Evolutionary conservation across 2,329 filamentous ascomycete genomes (phyloP), one percentile per base, ranked within the genome.

Genomic region (Monosporascus sp.): DNA sequence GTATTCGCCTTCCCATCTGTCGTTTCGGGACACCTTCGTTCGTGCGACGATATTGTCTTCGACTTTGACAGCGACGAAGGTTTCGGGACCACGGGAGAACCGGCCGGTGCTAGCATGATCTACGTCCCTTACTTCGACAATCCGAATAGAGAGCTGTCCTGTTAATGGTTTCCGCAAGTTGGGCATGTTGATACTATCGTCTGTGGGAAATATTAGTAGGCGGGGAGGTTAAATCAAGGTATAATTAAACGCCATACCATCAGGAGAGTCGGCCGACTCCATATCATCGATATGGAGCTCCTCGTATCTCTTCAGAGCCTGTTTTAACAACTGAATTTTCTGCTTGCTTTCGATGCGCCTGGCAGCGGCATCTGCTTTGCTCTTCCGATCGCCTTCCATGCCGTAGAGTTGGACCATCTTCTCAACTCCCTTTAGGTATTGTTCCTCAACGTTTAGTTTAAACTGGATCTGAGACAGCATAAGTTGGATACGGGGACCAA

Each of bases 401-500:
- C 94, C 87, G 68, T 99, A 99, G 37, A 99, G 79, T 69, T 94
- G 90, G 47, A 97, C 90, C 94, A 99, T 97, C 77, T 99, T 99
- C 73, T 99, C 94, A 63, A 99, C 94, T 57, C 94, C 94, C 67
- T 96, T 95, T 60, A 97, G 91, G 73, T 99, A 99, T 73, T 99
- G 94, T 69, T 97, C 96, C 71, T 99, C 94, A 27, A 99, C 94
- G 61, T 94, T 96, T 56, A 99, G 82, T 76, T 99, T 99, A 78
- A 99, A 99, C 72, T 97, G 91, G 58, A 99, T 87, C 72, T 99
- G 94, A 47, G 94, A 96, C 66, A 99, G 78, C 94, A 99, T 99
- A 66, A 97, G 88, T 75, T 99, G 94, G 66, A 99, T 99, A 62
- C 95, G 91, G 55, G 94, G 93, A 37, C 94, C 94, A 57, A 99